These are phyloP conservation scores for Paecilomyces sp. DNA, from an alignment of 2,329 filamentous ascomycete genomes.

Conservation along the genomic window DNA sequence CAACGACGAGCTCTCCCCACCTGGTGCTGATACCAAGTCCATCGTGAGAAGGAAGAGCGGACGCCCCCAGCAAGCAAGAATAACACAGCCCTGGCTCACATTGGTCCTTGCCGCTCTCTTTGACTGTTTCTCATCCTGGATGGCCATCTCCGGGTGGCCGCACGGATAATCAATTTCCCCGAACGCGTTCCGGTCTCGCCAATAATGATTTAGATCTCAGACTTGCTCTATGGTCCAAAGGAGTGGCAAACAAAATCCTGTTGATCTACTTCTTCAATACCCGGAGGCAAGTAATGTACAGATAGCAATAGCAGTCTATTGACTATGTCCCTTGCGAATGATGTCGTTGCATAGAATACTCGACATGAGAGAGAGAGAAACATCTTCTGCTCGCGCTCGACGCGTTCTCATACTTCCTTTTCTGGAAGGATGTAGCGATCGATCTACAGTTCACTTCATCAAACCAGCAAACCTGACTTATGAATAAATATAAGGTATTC, in stretches of 20 bases:
- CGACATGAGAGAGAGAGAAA: not conserved
- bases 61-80: conserved; percentile 25
- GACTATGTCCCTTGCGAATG: not conserved
- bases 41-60: conserved; percentile 26
- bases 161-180: conserved; percentile 16
- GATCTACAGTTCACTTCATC: not conserved
- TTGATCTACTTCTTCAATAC: not conserved
- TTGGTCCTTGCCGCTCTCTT: conserved; percentile 19
- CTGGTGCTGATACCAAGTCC: conserved; percentile 30
- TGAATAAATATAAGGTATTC: conserved; percentile 6
- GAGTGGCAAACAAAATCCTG: conserved; percentile 1
- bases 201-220: not conserved
- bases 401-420: not conserved
- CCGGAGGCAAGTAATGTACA: not conserved
- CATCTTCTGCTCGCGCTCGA: not conserved
- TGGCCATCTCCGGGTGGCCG: not conserved
- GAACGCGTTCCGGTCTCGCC: not conserved
- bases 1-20: conserved; percentile 23
- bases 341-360: not conserved
- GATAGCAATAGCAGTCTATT: not conserved
- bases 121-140: conserved; percentile 10
- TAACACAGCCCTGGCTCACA: conserved; percentile 19
- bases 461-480: not conserved
- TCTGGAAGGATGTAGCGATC: not conserved
- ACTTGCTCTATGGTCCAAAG: not conserved